A percentile compares a stretch with the other conserved stretches of the same genome.
phyloP scores from a whole-genome alignment of 2,329 filamentous ascomycete genomes.

The Curvularia hawaiiensis region DNA sequence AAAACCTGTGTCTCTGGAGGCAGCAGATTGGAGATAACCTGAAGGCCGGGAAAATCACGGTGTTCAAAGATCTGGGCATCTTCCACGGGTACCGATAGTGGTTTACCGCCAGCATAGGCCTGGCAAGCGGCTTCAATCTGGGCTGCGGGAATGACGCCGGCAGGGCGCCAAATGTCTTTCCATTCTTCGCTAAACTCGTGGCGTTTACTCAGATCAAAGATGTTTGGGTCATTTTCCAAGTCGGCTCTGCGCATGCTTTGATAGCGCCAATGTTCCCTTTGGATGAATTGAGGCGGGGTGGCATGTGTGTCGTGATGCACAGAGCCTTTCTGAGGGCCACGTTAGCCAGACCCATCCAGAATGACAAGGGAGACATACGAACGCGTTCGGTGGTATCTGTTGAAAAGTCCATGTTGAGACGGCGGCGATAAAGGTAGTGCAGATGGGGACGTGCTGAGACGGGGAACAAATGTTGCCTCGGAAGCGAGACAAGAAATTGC shows the following conservation, averaged over 20 bases:
- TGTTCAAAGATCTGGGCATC: constrained; percentile 45
- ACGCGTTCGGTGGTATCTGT: constrained; percentile 34
- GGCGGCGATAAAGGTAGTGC: not conserved
- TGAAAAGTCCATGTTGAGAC: constrained; percentile 31
- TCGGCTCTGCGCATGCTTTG: constrained; percentile 63
- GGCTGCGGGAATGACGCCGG: constrained; percentile 34
- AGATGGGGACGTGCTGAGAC: not conserved
- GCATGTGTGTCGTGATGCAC: constrained; percentile 47
- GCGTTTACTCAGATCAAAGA: constrained; percentile 50
- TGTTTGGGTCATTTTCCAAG: constrained; percentile 53
- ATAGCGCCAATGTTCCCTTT: constrained; percentile 54
- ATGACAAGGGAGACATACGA: constrained; percentile 36
- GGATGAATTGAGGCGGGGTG: constrained; percentile 43
- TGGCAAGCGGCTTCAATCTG: constrained; percentile 39
- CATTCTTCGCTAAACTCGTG: constrained; percentile 42
- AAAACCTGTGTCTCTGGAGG: constrained; percentile 71
- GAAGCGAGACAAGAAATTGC: constrained; percentile 3
- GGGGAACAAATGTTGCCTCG: not conserved
- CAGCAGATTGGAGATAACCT: constrained; percentile 76
- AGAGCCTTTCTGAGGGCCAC: constrained; percentile 24
- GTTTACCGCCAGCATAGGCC: constrained; percentile 37
- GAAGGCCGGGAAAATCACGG: constrained; percentile 60
- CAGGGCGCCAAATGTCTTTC: constrained; percentile 34
- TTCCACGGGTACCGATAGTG: constrained; percentile 22
- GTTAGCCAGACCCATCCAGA: constrained; percentile 32